Evolutionary conservation across 768 basidiomycete genomes (phyloP).

Genomic region (Lentinula lateritia): DNA sequence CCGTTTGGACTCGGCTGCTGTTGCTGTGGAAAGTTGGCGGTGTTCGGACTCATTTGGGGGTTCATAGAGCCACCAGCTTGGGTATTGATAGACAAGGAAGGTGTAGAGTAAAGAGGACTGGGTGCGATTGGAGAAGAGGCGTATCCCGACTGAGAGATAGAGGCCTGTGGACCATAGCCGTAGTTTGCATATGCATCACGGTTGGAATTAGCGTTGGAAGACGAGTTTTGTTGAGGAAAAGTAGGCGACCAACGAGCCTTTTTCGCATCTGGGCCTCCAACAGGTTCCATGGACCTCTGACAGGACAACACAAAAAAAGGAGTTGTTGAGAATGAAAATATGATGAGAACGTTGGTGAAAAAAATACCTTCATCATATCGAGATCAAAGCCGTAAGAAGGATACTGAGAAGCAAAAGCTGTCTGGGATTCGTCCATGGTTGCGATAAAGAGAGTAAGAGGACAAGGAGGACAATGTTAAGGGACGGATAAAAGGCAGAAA

Average conservation of each 20-base stretch:
- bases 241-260: slow-evolving; percentile 88
- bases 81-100: slow-evolving; percentile 65
- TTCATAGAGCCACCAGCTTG: slow-evolving; percentile 45
- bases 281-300: slow-evolving; percentile 83
- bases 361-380: slow-evolving; percentile 85
- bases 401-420: slow-evolving; percentile 66
- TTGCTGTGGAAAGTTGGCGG: slow-evolving; percentile 49
- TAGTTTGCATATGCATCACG: slow-evolving; percentile 82
- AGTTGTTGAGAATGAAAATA: neutral
- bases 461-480: slow-evolving; percentile 16
- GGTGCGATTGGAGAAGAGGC: slow-evolving; percentile 41
- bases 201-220: slow-evolving; percentile 30
- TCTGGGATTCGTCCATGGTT: slow-evolving; percentile 70
- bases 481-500: slow-evolving; percentile 22
- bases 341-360: neutral
- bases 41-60: slow-evolving; percentile 66
- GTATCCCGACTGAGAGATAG: slow-evolving; percentile 51
- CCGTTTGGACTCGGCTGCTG: slow-evolving; percentile 43
- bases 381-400: slow-evolving; percentile 71
- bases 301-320: slow-evolving; percentile 1
- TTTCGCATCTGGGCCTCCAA: slow-evolving; percentile 80
- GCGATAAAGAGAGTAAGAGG: slow-evolving; percentile 18
- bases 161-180: slow-evolving; percentile 76
- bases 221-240: slow-evolving; percentile 31
- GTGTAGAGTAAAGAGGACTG: slow-evolving; percentile 69